A percentile compares a stretch with the other conserved stretches of the same genome.
These are phyloP conservation scores for Aspergillus arachidicola DNA, from an alignment of 2,329 filamentous ascomycete species.

Conservation along the genomic window DNA sequence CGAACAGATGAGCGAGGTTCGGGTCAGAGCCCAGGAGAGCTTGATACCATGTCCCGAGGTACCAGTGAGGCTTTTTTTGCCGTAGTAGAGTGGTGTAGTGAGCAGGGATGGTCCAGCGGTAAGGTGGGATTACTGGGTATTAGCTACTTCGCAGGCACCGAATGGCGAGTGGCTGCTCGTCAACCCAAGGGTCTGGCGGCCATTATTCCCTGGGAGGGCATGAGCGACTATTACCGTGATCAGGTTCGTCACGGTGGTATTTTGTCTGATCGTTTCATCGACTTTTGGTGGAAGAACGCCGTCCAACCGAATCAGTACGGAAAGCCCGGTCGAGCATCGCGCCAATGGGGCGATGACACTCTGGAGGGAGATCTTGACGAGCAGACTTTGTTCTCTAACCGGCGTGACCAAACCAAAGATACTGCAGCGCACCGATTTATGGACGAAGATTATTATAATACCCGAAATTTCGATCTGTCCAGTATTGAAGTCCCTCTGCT, in stretches of 20 bases:
- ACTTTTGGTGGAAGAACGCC: constrained; percentile 66
- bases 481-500: constrained; percentile 68
- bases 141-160: constrained; percentile 54
- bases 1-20: constrained; percentile 54
- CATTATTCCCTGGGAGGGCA: constrained; percentile 57
- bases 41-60: constrained; percentile 52
- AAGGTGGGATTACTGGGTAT: constrained; percentile 54
- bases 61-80: constrained; percentile 53
- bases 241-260: constrained; percentile 62
- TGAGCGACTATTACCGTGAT: constrained; percentile 57
- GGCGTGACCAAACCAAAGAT: not conserved
- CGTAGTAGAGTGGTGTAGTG: constrained; percentile 52
- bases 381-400: constrained; percentile 15
- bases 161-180: constrained; percentile 56
- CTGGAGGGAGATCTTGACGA: constrained; percentile 23
- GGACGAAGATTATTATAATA: constrained; percentile 63
- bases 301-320: constrained; percentile 68
- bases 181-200: constrained; percentile 52
- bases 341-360: constrained; percentile 27
- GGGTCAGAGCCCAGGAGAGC: constrained; percentile 52
- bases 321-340: constrained; percentile 16
- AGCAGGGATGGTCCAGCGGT: constrained; percentile 51
- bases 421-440: constrained; percentile 53
- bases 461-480: constrained; percentile 62
- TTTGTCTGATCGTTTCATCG: constrained; percentile 58